Evolutionary conservation across 257 asterid genomes (phyloP).

Genomic region (Echium plantagineum): DNA sequence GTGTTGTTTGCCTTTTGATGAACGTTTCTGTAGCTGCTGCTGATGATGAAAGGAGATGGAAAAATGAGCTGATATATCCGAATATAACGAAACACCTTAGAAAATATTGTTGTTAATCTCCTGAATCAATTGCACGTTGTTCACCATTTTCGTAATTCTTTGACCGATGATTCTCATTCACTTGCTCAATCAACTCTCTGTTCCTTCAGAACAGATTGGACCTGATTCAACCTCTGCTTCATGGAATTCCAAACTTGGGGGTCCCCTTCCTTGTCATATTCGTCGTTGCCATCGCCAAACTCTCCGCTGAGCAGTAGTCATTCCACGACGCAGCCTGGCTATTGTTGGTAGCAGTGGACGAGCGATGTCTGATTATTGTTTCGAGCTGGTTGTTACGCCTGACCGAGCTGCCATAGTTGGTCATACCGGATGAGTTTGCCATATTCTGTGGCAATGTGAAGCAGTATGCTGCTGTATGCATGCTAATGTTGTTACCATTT

Average conservation of each 20-base stretch:
- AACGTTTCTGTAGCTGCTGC: background rate
- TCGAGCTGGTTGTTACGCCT: too few relatives aligned
- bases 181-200: constrained; percentile 12
- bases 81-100: constrained; percentile 34
- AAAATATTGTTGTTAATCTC: constrained; percentile 61
- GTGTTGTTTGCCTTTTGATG: too few relatives aligned
- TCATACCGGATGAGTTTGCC: too few relatives aligned
- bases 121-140: constrained; percentile 54
- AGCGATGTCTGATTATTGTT: too few relatives aligned
- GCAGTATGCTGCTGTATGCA: too few relatives aligned
- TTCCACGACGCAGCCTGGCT: too few relatives aligned
- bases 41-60: constrained; percentile 26
- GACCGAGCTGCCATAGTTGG: too few relatives aligned
- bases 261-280: constrained; percentile 20
- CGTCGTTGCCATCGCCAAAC: constrained; percentile 3
- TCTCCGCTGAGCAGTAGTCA: too few relatives aligned
- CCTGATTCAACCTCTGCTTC: constrained; percentile 43
- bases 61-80: constrained; percentile 46
- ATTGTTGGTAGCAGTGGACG: too few relatives aligned
- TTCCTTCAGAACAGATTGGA: constrained; percentile 50
- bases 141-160: constrained; percentile 47
- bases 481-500: too few relatives aligned
- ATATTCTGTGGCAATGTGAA: too few relatives aligned
- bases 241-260: constrained; percentile 46
- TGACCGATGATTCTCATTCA: constrained; percentile 65